These are phyloP conservation scores for Eremothecium cymbalariae DNA, from an alignment of 1,139 yeast genomes.

Conservation along the genomic window DNA sequence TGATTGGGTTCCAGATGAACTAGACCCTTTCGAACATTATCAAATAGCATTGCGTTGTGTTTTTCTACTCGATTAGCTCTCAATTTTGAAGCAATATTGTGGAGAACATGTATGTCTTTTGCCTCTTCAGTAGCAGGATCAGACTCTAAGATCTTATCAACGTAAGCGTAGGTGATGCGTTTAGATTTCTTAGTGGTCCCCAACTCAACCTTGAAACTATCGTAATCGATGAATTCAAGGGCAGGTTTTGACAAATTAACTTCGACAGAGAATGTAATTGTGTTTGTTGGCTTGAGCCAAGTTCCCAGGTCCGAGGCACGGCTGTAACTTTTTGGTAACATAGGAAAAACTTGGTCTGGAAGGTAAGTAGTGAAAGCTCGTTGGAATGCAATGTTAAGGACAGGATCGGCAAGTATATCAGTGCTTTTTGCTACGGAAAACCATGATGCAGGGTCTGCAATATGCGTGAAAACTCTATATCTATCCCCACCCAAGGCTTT, in stretches of 20 bases:
- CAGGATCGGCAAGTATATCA: constrained; percentile 31
- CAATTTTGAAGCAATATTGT: constrained; percentile 32
- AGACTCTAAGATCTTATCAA: constrained; percentile 35
- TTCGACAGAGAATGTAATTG: constrained; percentile 40
- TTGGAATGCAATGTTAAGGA: constrained; percentile 53
- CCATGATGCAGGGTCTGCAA: constrained; percentile 81
- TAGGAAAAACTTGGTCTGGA: constrained; percentile 56
- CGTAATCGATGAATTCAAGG: constrained; percentile 12
- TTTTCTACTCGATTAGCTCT: constrained; percentile 29
- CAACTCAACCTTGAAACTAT: constrained; percentile 32
- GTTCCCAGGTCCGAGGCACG: constrained; percentile 52
- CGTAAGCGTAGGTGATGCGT: constrained; percentile 43
- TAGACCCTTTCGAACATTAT: constrained; percentile 27
- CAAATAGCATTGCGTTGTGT: constrained; percentile 34
- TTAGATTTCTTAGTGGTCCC: constrained; percentile 40
- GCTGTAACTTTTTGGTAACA: constrained; percentile 61
- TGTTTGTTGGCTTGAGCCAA: constrained; percentile 39
- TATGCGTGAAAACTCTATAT: constrained; percentile 55
- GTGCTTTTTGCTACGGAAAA: constrained; percentile 23
- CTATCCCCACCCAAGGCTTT: constrained; percentile 31
- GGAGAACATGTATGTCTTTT: constrained; percentile 34
- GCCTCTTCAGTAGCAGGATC: constrained; percentile 14
- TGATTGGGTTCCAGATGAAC: constrained; percentile 13
- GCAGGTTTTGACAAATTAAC: constrained; percentile 27
- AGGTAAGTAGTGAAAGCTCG: constrained; percentile 66